Evolutionary conservation across 2,329 filamentous ascomycete species (phyloP).

Genomic region (Pseudogymnoascus sp.): DNA sequence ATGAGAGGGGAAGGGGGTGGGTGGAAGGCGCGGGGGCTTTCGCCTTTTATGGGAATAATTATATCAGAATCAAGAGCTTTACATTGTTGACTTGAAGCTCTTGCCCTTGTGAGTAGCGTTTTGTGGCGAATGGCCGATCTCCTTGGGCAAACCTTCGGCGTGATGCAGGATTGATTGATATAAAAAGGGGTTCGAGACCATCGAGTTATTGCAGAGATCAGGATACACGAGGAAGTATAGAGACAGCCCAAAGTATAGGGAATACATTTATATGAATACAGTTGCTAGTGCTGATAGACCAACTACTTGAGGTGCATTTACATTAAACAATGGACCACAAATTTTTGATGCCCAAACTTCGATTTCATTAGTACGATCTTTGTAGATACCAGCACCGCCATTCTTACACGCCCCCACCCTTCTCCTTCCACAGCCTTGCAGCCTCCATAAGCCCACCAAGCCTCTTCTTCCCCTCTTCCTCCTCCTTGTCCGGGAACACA

Average conservation of each 20-base stretch:
- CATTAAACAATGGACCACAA: neutral
- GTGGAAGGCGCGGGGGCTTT: neutral
- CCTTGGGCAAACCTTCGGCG: neutral
- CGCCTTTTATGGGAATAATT: neutral
- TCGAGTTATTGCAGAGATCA: neutral
- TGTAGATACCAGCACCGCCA: constrained; percentile 13
- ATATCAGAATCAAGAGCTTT: constrained; percentile 5
- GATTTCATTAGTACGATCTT: constrained; percentile 3
- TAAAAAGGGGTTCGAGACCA: neutral
- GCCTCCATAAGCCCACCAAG: constrained; percentile 3
- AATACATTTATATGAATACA: neutral
- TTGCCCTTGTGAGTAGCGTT: neutral
- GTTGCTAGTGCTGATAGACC: neutral
- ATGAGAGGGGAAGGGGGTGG: neutral
- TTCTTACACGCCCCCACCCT: constrained; percentile 2
- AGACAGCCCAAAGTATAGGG: neutral
- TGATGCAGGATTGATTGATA: neutral
- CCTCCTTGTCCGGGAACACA: constrained; percentile 88
- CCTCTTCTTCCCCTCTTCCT: neutral
- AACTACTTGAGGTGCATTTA: neutral
- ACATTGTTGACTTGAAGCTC: neutral
- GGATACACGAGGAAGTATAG: neutral
- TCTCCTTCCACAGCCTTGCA: constrained; percentile 3
- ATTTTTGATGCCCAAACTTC: neutral
- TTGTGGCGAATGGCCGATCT: neutral